These are phyloP conservation scores for Hemisphaericaspora lyxosophila DNA, from an alignment of 1,139 yeast genomes.

Conservation along the genomic window DNA sequence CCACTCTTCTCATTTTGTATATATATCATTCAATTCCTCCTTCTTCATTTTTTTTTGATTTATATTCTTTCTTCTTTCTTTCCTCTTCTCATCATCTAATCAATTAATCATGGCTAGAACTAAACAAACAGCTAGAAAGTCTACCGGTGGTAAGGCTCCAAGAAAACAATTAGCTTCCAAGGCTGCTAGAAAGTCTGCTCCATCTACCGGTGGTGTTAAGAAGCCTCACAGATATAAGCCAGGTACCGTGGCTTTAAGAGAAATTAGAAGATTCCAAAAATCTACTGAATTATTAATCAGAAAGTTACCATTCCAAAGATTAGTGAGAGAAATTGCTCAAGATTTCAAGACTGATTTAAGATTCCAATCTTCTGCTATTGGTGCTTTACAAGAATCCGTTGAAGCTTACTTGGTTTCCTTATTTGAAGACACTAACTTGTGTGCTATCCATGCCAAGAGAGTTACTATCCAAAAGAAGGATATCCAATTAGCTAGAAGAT, in stretches of 20 bases:
- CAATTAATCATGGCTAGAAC: conserved; percentile 84
- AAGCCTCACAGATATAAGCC: conserved; percentile 99
- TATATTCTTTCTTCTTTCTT: background rate
- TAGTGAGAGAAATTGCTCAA: conserved; percentile 97
- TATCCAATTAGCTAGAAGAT: conserved; percentile 98
- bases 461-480: conserved; percentile 99
- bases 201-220: conserved; percentile 98
- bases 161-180: conserved; percentile 98
- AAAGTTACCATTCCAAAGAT: conserved; percentile 98
- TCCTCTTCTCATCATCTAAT: background rate
- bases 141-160: conserved; percentile 99
- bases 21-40: background rate
- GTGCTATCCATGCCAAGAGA: conserved; percentile 99
- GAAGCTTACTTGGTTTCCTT: conserved; percentile 92
- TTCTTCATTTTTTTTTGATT: background rate
- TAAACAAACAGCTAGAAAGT: conserved; percentile 97
- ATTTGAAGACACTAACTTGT: conserved; percentile 96
- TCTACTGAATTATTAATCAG: conserved; percentile 95
- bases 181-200: conserved; percentile 99
- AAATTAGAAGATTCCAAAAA: conserved; percentile 98
- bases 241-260: conserved; percentile 99
- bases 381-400: conserved; percentile 98
- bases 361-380: conserved; percentile 98
- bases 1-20: background rate
- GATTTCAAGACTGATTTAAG: conserved; percentile 97